phyloP scores from a whole-genome alignment of 2,329 filamentous ascomycete genomes.

The Aspergillus neoniger region DNA sequence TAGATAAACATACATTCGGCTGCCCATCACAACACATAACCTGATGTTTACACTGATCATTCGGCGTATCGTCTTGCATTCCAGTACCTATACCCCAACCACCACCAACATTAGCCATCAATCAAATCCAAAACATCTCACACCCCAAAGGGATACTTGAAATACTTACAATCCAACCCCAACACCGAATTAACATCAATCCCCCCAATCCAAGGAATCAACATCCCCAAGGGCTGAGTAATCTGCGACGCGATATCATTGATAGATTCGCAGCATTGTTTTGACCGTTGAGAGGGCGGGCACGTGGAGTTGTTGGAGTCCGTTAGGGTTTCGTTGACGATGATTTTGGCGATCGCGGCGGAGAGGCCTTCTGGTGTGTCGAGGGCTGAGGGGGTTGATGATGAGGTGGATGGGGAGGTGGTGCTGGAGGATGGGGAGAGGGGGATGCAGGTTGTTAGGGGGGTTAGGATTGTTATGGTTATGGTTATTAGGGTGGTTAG shows the following conservation, averaged over 20 bases:
- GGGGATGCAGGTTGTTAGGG: constrained; percentile 8
- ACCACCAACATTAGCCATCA: not conserved
- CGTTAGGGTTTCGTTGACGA: not conserved
- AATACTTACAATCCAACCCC: constrained; percentile 27
- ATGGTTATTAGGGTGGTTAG: not conserved
- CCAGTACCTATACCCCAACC: constrained; percentile 18
- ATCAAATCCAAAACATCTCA: not conserved
- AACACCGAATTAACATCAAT: constrained; percentile 22
- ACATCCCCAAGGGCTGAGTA: constrained; percentile 15
- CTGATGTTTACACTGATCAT: constrained; percentile 20
- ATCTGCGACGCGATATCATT: constrained; percentile 20
- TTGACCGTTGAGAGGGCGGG: constrained; percentile 22
- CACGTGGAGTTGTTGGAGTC: constrained; percentile 18
- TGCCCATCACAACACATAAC: constrained; percentile 31
- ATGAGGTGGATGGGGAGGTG: not conserved
- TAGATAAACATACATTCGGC: constrained; percentile 11
- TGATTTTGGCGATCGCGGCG: not conserved
- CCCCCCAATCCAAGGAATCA: constrained; percentile 26
- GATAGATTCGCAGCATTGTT: constrained; percentile 32
- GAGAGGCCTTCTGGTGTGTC: not conserved
- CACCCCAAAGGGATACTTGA: not conserved
- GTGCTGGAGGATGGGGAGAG: not conserved
- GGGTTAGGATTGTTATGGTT: not conserved
- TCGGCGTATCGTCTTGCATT: constrained; percentile 20
- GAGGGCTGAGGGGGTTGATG: not conserved